Evolutionary conservation across 768 basidiomycete genomes (phyloP).

Genomic region (Pluteus cervinus): DNA sequence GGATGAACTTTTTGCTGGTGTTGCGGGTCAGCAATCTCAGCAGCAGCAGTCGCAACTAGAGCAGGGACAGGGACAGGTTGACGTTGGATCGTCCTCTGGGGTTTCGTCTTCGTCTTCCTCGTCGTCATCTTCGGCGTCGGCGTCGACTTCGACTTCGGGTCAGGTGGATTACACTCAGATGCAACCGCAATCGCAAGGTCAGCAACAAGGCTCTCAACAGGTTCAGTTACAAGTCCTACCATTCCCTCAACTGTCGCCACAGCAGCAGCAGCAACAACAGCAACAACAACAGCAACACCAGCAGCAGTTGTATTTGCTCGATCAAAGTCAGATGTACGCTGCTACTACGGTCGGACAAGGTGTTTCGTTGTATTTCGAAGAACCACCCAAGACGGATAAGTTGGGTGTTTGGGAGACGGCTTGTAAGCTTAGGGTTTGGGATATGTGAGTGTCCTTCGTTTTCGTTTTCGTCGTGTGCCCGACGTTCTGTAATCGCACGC

Average conservation of each 20-base stretch:
- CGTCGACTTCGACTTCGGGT: neutral
- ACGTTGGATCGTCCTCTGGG: too few relatives aligned
- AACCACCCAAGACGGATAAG: slow-evolving; percentile 12
- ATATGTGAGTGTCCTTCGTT: slow-evolving; percentile 15
- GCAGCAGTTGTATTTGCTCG: slow-evolving; percentile 4
- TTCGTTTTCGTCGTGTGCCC: neutral
- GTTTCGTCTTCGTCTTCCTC: neutral
- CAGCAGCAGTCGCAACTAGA: too few relatives aligned
- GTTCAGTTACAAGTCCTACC: slow-evolving; percentile 11
- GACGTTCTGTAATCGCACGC: neutral
- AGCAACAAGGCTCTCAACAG: slow-evolving; percentile 4
- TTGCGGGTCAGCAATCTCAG: too few relatives aligned
- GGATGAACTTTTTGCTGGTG: too few relatives aligned
- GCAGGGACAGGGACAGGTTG: too few relatives aligned
- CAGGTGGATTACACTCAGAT: neutral
- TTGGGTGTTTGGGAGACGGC: slow-evolving; percentile 18
- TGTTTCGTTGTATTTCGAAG: slow-evolving; percentile 12
- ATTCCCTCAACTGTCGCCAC: slow-evolving; percentile 4
- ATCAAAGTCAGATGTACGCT: slow-evolving; percentile 10
- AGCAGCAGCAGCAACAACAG: slow-evolving; percentile 7
- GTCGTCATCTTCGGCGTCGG: neutral
- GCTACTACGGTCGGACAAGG: slow-evolving; percentile 7
- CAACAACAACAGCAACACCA: slow-evolving; percentile 11
- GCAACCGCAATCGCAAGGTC: neutral
- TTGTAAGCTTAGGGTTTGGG: slow-evolving; percentile 19